These are phyloP conservation scores for Starmerella cellae DNA, from an alignment of 805 yeast species.

Conservation along the genomic window DNA sequence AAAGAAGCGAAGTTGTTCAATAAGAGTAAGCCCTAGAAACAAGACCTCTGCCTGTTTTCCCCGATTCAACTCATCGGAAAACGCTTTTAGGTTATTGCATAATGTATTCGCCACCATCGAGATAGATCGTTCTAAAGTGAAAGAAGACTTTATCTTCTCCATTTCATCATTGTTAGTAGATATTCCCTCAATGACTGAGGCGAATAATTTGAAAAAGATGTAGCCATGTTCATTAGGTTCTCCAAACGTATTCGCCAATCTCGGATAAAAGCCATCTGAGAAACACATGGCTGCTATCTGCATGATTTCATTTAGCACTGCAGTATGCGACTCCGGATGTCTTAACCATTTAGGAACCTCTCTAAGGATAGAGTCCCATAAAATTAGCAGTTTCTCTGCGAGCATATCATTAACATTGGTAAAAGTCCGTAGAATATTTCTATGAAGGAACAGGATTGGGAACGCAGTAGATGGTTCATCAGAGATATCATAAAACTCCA, in stretches of 20 bases:
- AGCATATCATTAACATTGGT: neutral
- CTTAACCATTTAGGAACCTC: neutral
- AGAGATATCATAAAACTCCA: neutral
- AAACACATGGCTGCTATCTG: neutral
- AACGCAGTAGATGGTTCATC: neutral
- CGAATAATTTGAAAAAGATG: neutral
- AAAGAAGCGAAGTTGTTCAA: neutral
- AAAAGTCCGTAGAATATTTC: neutral
- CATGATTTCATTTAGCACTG: neutral
- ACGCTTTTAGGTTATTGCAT: neutral
- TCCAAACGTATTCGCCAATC: neutral
- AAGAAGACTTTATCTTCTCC: neutral
- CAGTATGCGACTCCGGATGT: neutral
- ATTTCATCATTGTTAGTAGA: neutral
- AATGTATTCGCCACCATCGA: neutral
- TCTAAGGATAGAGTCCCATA: neutral
- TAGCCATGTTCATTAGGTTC: neutral
- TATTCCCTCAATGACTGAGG: neutral
- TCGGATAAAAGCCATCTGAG: neutral
- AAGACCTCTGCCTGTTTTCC: neutral
- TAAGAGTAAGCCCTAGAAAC: neutral
- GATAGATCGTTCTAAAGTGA: neutral
- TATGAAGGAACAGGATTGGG: neutral
- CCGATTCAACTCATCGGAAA: neutral
- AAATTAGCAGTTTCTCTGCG: neutral